phyloP scores from a whole-genome alignment of 495 filamentous ascomycete genomes.

The Podospora fimiseda region DNA sequence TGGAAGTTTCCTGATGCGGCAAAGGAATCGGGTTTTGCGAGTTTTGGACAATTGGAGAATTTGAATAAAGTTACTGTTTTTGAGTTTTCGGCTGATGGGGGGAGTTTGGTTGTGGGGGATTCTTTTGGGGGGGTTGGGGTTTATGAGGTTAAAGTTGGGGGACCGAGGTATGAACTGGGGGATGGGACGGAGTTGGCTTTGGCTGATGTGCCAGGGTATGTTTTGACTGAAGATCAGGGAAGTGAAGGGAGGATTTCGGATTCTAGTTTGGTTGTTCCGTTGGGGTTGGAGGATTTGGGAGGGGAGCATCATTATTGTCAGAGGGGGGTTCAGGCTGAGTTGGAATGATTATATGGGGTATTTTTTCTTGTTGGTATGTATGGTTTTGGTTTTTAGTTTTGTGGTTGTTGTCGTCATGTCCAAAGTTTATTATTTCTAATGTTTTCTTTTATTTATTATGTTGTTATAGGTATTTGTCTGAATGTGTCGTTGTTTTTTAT shows the following conservation, averaged over 20 bases:
- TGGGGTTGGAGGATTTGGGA: background rate
- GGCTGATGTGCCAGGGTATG: background rate
- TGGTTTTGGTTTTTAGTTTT: background rate
- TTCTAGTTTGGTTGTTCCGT: slow-evolving; percentile 5
- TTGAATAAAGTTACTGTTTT: slow-evolving; percentile 23
- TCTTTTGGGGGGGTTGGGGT: slow-evolving; percentile 17
- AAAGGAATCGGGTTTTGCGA: slow-evolving; percentile 5
- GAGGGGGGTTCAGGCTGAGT: background rate
- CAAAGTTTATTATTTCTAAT: background rate
- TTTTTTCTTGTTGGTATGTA: background rate
- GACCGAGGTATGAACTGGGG: slow-evolving; percentile 13
- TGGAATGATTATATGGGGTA: background rate
- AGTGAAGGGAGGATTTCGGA: background rate
- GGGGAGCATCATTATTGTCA: too few species aligned
- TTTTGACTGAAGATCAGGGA: background rate
- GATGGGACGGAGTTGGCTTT: slow-evolving; percentile 7
- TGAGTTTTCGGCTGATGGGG: slow-evolving; percentile 24
- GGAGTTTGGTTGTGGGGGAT: slow-evolving; percentile 23
- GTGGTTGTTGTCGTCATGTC: background rate
- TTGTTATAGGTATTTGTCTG: too few species aligned
- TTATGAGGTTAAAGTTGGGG: slow-evolving; percentile 18
- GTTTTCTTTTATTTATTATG: too few species aligned
- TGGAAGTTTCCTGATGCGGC: slow-evolving; percentile 24
- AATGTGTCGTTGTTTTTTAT: too few species aligned
- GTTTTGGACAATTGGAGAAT: slow-evolving; percentile 19